Conservation (phyloP, 805 yeast genomes). For the Maudiozyma pseudohumilis region DNA sequence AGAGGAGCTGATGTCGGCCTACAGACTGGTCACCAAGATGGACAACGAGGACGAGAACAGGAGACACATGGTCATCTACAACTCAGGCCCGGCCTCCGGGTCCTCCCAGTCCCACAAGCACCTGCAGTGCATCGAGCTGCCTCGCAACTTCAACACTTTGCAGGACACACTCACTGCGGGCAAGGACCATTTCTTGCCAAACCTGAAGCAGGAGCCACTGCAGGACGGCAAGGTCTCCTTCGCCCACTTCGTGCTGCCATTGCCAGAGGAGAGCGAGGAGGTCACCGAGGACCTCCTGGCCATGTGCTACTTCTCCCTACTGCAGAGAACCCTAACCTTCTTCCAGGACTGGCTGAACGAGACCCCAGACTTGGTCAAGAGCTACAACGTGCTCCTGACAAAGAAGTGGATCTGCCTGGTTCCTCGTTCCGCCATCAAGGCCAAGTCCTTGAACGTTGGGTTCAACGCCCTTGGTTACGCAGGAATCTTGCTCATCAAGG, state of each 20-base stretch:
- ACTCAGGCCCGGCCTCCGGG: conserved; percentile 84
- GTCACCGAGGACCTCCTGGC: conserved; percentile 51
- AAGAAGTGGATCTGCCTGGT: conserved; percentile 74
- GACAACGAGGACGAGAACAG: conserved; percentile 23
- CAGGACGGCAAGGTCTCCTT: conserved; percentile 55
- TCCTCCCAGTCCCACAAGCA: conserved; percentile 93
- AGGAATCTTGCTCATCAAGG: conserved; percentile 71
- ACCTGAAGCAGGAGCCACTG: conserved; percentile 46
- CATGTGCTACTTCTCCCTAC: conserved; percentile 57
- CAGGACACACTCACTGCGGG: conserved; percentile 41
- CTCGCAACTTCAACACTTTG: conserved; percentile 46
- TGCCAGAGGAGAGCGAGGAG: conserved; percentile 37
- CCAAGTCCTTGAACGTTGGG: conserved; percentile 30
- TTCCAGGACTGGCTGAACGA: conserved; percentile 40
- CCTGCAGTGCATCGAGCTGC: conserved; percentile 72
- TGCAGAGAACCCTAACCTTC: conserved; percentile 62
- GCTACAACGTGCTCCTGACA: conserved; percentile 78
- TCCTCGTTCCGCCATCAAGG: conserved; percentile 51
- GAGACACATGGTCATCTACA: conserved; percentile 73
- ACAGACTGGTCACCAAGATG: conserved; percentile 42
- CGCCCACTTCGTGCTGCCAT: conserved; percentile 72
- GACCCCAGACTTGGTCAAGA: conserved; percentile 31
- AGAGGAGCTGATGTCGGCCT: conserved; percentile 51
- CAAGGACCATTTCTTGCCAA: conserved; percentile 45
- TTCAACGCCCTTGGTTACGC: conserved; percentile 41